Evolutionary conservation across 108 stramenopile genomes (phyloP), one percentile per base, ranked within the genome.

Genomic region (Hondaea fermentalgiana): DNA sequence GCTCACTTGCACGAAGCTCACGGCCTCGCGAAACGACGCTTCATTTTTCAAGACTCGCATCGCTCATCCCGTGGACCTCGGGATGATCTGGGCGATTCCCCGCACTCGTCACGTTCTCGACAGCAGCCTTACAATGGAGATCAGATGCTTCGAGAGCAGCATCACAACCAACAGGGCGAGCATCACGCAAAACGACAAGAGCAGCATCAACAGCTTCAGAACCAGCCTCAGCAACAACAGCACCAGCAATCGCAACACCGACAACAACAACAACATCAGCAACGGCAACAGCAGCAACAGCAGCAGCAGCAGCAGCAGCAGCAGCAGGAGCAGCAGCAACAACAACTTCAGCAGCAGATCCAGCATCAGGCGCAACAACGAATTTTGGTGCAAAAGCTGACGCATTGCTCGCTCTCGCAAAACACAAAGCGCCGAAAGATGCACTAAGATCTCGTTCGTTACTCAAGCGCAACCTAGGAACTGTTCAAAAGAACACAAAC

Each of bases 381-480:
- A 42, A 69, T 53, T 53, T 45, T 83, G 44, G 76, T 83, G 51
- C 76, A 83, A 23, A 83, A 83, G 23, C 51, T 83, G 17, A 83
- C 76, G n/a, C 76, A 83, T 45, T 83, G 76, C 76, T 83, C 76
- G 45, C 51, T 83, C 17, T 83, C 76, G 14, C 64, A 69, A 69
- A 69, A 42, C 14, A 8, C 64, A 6, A 69, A 69, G 64, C 25
- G 64, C 1, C 64, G 64, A 8, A 69, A 69, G 25, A 69, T 69
- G 64, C 25, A 69, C 17, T 69, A 69, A 17, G 14, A 69, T 8
- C 42, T 35, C 35, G 35, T 35, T 35, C 35, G 35, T 35, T 28
- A 28, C 28, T 28, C 28, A 28, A 28, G 28, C 28, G 28, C 28
- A 28, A 28, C 28, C 28, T 28, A 28, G 28, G 28, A 28, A 28